phyloP scores from a whole-genome alignment of 202 grass and related monocot species.

The Carex arenaria region DNA sequence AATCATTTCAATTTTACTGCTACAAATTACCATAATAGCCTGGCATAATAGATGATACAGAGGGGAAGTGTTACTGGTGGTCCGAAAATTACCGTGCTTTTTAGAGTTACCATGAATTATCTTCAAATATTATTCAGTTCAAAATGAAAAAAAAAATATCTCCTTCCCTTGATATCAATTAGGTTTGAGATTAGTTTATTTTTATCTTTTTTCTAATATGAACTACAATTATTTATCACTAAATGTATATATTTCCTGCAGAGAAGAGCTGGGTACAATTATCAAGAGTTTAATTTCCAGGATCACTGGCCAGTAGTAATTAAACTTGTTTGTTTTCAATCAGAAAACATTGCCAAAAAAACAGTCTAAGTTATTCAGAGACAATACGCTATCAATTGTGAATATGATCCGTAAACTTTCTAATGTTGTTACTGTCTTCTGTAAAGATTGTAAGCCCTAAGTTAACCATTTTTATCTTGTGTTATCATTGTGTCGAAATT shows the following conservation, averaged over 20 bases:
- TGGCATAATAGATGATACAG: not conserved
- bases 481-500: not conserved
- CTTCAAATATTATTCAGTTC: not conserved
- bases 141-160: not conserved
- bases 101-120: not conserved
- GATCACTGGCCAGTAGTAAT: conserved; percentile 52
- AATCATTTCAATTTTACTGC: not conserved
- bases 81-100: not conserved
- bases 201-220: not conserved
- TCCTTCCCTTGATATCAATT: not conserved
- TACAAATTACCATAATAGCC: not conserved
- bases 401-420: not conserved
- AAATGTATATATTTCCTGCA: conserved; percentile 29
- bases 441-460: not conserved
- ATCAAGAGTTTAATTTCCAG: conserved; percentile 49
- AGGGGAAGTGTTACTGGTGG: not conserved
- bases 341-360: not conserved
- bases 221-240: not conserved
- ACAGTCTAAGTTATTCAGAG: conserved; percentile 2
- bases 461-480: not conserved
- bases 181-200: not conserved
- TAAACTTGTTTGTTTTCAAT: not conserved
- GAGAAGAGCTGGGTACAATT: conserved; percentile 60
- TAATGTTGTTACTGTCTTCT: not conserved
- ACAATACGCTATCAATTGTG: not conserved